Conservation (phyloP, 345 rosid genomes). For the Populus tremula region DNA sequence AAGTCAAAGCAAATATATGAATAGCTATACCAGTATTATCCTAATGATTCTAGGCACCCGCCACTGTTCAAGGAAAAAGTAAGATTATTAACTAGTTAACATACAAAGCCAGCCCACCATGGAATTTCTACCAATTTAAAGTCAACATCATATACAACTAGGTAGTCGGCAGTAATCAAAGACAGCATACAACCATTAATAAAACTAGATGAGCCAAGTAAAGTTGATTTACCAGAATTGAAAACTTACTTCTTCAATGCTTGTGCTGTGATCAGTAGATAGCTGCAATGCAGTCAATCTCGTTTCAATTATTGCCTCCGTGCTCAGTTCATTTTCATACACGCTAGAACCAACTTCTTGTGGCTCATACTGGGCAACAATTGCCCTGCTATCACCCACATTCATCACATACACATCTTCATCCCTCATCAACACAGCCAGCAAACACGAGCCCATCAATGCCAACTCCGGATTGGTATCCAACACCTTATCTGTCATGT, state of each 20-base stretch:
- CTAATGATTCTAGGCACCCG: not conserved
- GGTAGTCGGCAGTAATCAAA: not conserved
- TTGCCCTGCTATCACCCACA: slow-evolving; percentile 95
- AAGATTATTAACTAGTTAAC: not conserved
- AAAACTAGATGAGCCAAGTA: not conserved
- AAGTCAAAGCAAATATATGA: not conserved
- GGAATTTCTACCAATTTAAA: not conserved
- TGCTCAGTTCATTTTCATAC: slow-evolving; percentile 32
- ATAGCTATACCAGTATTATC: not conserved
- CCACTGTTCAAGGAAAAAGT: not conserved
- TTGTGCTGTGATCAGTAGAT: slow-evolving; percentile 92
- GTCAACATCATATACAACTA: not conserved
- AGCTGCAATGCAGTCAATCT: slow-evolving; percentile 80
- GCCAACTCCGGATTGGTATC: slow-evolving; percentile 90
- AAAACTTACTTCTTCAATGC: slow-evolving; percentile 85
- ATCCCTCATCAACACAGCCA: slow-evolving; percentile 90
- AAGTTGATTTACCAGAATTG: not conserved
- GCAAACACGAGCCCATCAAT: slow-evolving; percentile 92
- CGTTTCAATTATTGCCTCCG: slow-evolving; percentile 49
- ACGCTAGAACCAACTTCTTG: slow-evolving; percentile 44
- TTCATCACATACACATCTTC: slow-evolving; percentile 97
- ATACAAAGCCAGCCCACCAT: not conserved
- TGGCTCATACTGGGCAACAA: slow-evolving; percentile 72
- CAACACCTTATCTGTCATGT: slow-evolving; percentile 90
- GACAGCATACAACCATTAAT: not conserved